These are phyloP conservation scores for Epichloe coenophiala DNA, from an alignment of 2,329 filamentous ascomycete species.

Conservation along the genomic window DNA sequence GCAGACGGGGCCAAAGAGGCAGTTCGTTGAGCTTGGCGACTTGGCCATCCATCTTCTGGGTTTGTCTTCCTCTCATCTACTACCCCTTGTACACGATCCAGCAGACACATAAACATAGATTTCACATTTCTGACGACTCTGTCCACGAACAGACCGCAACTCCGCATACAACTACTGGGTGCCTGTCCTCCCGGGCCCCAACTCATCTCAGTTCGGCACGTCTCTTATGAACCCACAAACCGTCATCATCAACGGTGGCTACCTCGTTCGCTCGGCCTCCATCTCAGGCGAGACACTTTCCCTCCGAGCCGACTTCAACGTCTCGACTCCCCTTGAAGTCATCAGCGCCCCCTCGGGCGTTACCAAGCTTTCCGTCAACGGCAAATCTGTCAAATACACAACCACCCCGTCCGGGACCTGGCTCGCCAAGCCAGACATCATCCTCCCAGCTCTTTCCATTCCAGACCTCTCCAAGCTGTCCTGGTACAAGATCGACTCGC, in stretches of 20 bases:
- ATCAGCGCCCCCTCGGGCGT: constrained; percentile 44
- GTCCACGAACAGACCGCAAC: constrained; percentile 37
- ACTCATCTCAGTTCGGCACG: constrained; percentile 17
- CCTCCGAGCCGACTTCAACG: constrained; percentile 59
- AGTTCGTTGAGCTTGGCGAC: constrained; percentile 21
- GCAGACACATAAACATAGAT: background rate
- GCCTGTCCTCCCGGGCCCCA: constrained; percentile 32
- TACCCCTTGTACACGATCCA: too few relatives aligned
- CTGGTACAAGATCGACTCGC: constrained; percentile 58
- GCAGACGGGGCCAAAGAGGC: constrained; percentile 15
- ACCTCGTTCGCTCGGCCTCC: constrained; percentile 48
- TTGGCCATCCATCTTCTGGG: constrained; percentile 28
- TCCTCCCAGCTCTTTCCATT: constrained; percentile 29
- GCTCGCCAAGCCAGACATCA: constrained; percentile 32
- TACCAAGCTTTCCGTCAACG: constrained; percentile 31
- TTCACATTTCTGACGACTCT: constrained; percentile 1
- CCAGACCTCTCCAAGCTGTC: constrained; percentile 37
- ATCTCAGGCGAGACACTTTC: constrained; percentile 42
- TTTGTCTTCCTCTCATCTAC: constrained; percentile 7
- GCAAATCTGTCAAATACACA: constrained; percentile 21
- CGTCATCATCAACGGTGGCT: constrained; percentile 50
- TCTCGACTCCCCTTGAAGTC: constrained; percentile 47
- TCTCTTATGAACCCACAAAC: constrained; percentile 23
- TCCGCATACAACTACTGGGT: constrained; percentile 59
- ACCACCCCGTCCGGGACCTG: constrained; percentile 32